Percentiles rank a stretch among this genome's conserved stretches.
phyloP scores from a whole-genome alignment of 2,329 filamentous ascomycete genomes.

The Knoxdaviesia proteae region DNA sequence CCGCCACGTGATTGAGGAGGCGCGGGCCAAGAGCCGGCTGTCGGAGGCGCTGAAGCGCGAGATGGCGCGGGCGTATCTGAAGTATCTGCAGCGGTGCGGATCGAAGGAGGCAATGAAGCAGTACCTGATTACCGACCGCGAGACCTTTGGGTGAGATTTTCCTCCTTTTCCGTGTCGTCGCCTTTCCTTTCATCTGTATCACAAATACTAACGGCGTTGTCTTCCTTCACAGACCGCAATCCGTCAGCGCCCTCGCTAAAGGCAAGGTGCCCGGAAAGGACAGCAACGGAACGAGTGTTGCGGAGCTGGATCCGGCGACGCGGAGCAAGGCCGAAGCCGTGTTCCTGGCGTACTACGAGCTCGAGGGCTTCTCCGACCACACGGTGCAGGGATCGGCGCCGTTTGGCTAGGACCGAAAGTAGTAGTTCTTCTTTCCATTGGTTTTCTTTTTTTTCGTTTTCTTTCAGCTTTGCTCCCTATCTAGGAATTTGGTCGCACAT shows the following conservation, averaged over 20 bases:
- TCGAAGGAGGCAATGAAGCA: slow-evolving; percentile 69
- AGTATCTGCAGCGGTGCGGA: slow-evolving; percentile 65
- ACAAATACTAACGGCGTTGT: slow-evolving; percentile 3
- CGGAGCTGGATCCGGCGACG: slow-evolving; percentile 29
- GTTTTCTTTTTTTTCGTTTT: too few species aligned
- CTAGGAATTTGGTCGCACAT: too few species aligned
- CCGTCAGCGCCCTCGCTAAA: slow-evolving; percentile 20
- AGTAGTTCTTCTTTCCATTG: too few species aligned
- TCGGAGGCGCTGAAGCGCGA: slow-evolving; percentile 48
- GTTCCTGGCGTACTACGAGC: slow-evolving; percentile 31
- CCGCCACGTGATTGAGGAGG: slow-evolving; percentile 57
- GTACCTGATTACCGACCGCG: slow-evolving; percentile 62
- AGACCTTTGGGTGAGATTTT: slow-evolving; percentile 59
- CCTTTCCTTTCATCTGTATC: neutral
- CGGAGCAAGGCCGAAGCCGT: slow-evolving; percentile 27
- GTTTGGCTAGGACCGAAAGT: slow-evolving; percentile 21
- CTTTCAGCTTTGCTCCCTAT: too few species aligned
- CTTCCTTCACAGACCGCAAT: slow-evolving; percentile 19
- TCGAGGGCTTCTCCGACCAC: slow-evolving; percentile 23
- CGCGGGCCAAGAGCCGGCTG: slow-evolving; percentile 53
- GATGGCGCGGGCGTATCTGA: slow-evolving; percentile 58
- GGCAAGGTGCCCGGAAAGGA: slow-evolving; percentile 20
- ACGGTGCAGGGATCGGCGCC: slow-evolving; percentile 26
- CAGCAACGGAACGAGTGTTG: slow-evolving; percentile 16
- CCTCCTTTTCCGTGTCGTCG: neutral